Conservation (phyloP, 2,329 filamentous ascomycete genomes). For the Penicillium vulpinum region DNA sequence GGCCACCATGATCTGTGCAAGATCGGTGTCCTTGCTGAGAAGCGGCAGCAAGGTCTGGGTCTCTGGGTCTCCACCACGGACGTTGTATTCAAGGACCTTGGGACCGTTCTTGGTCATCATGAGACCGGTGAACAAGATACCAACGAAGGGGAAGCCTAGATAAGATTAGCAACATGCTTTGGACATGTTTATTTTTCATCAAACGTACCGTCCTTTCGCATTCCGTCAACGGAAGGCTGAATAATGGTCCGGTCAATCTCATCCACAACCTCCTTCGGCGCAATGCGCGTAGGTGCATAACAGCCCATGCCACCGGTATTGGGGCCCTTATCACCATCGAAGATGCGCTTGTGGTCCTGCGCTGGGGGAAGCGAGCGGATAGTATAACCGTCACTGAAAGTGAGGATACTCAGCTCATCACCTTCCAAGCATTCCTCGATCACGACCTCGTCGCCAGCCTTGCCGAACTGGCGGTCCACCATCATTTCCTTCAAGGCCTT, state of each 20-base stretch:
- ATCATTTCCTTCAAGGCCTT: slow-evolving; percentile 84
- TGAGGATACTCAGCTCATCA: slow-evolving; percentile 87
- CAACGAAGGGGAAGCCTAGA: slow-evolving; percentile 44
- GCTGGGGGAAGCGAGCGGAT: slow-evolving; percentile 83
- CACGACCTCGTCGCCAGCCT: slow-evolving; percentile 85
- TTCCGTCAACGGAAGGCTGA: slow-evolving; percentile 85
- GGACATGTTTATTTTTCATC: slow-evolving; percentile 70
- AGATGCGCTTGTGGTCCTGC: slow-evolving; percentile 95
- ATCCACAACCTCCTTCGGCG: slow-evolving; percentile 71
- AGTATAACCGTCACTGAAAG: slow-evolving; percentile 85
- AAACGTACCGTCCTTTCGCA: slow-evolving; percentile 72
- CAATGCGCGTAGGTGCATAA: slow-evolving; percentile 85
- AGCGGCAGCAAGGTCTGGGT: slow-evolving; percentile 83
- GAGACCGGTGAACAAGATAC: slow-evolving; percentile 61
- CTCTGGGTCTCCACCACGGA: slow-evolving; percentile 89
- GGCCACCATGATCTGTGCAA: slow-evolving; percentile 85
- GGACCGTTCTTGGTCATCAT: slow-evolving; percentile 85
- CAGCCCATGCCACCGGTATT: slow-evolving; percentile 99
- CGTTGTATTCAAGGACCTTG: slow-evolving; percentile 88
- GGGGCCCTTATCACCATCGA: slow-evolving; percentile 83
- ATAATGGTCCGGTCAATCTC: slow-evolving; percentile 78
- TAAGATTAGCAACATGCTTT: slow-evolving; percentile 46
- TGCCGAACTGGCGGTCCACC: slow-evolving; percentile 81
- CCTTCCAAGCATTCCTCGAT: slow-evolving; percentile 92
- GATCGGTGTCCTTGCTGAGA: slow-evolving; percentile 73